These are phyloP conservation scores for Penicillium sp. DNA, from an alignment of 2,329 filamentous ascomycete genomes.

Conservation along the genomic window DNA sequence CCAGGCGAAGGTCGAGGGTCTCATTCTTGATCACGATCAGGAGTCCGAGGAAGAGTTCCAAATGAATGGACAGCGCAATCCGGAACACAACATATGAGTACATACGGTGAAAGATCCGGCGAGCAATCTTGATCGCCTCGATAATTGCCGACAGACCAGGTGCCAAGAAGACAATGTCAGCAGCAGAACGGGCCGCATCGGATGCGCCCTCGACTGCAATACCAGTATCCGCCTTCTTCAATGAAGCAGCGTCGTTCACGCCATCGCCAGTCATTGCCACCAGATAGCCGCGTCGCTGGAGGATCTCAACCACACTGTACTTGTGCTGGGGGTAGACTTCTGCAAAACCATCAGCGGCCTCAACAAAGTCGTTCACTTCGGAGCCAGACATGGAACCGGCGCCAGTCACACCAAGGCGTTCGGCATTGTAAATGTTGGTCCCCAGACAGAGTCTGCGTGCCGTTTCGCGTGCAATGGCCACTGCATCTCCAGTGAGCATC, in stretches of 20 bases:
- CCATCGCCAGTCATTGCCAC: slow-evolving; percentile 96
- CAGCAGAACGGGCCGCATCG: slow-evolving; percentile 84
- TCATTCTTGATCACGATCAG: slow-evolving; percentile 89
- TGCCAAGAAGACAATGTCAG: slow-evolving; percentile 91
- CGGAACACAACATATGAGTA: slow-evolving; percentile 95
- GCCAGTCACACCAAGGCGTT: slow-evolving; percentile 84
- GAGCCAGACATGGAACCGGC: slow-evolving; percentile 92
- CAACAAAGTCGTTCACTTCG: slow-evolving; percentile 92
- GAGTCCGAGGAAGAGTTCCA: slow-evolving; percentile 87
- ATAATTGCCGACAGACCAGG: slow-evolving; percentile 90
- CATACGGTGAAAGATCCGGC: slow-evolving; percentile 96
- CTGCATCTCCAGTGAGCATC: slow-evolving; percentile 94
- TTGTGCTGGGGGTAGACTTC: slow-evolving; percentile 96
- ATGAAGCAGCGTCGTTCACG: slow-evolving; percentile 88
- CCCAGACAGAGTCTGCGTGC: slow-evolving; percentile 88
- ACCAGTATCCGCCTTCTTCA: slow-evolving; percentile 95
- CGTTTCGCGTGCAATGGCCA: slow-evolving; percentile 89
- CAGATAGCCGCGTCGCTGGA: slow-evolving; percentile 88
- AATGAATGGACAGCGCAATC: slow-evolving; percentile 86
- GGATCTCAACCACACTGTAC: slow-evolving; percentile 89
- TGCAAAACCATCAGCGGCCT: slow-evolving; percentile 91
- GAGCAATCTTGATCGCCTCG: slow-evolving; percentile 86
- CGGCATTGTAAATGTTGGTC: slow-evolving; percentile 91
- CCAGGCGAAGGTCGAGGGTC: slow-evolving; percentile 78
- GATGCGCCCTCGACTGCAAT: slow-evolving; percentile 92